A percentile compares a stretch with the other conserved stretches of the same genome.
phyloP scores from a whole-genome alignment of 2,329 filamentous ascomycete species.

The Cordyceps farinosa region DNA sequence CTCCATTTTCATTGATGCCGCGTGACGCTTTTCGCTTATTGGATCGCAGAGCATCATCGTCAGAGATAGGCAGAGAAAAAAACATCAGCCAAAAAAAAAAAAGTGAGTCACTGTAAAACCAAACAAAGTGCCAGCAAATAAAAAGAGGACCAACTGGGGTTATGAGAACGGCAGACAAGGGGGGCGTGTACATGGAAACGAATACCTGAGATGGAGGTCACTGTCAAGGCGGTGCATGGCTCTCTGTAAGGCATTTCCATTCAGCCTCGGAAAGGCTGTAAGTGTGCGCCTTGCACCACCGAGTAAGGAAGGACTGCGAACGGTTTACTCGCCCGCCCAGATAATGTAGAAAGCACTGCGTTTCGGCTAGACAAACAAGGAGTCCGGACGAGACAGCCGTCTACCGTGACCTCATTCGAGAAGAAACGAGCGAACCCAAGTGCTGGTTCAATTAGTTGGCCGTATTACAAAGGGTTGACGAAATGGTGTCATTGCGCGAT shows the following conservation, averaged over 20 bases:
- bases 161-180: background rate
- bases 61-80: background rate
- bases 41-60: background rate
- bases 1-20: background rate
- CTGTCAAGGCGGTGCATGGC: background rate
- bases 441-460: too few relatives aligned
- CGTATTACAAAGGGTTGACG: background rate
- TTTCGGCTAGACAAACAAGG: too few relatives aligned
- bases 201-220: background rate
- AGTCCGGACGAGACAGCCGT: too few relatives aligned
- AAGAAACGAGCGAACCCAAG: too few relatives aligned
- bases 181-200: background rate
- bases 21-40: background rate
- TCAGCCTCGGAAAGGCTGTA: background rate
- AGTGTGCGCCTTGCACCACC: background rate
- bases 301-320: background rate
- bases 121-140: background rate
- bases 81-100: background rate
- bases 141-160: slow-evolving; percentile 7
- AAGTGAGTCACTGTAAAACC: background rate
- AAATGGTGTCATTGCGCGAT: background rate
- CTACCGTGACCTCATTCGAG: too few relatives aligned
- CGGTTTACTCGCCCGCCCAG: too few relatives aligned
- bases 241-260: background rate
- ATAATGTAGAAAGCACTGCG: too few relatives aligned